Evolutionary conservation across 208 protist species (phyloP).

Genomic region (Crithidia brevicula): DNA sequence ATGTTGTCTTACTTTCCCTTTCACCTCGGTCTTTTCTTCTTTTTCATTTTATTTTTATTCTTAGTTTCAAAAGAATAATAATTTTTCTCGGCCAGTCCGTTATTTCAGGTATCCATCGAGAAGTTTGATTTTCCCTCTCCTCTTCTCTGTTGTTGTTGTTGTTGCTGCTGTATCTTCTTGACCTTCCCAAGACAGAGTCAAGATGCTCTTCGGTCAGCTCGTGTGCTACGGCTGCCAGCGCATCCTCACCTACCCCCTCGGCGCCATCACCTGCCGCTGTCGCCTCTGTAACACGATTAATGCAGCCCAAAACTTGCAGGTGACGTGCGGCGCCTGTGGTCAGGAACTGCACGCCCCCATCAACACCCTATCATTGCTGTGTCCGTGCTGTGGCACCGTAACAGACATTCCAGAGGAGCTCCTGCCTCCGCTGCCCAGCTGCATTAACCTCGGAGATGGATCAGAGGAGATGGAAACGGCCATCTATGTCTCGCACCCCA

Average conservation of each 20-base stretch:
- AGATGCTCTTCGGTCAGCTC: conserved; percentile 67
- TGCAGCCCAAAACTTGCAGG: conserved; percentile 53
- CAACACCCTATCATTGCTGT: conserved; percentile 73
- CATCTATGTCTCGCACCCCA: conserved; percentile 75
- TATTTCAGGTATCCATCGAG: too few species aligned
- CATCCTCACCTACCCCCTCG: conserved; percentile 78
- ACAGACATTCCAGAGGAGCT: conserved; percentile 75
- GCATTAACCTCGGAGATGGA: conserved; percentile 29
- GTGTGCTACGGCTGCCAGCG: conserved; percentile 71
- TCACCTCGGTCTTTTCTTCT: not conserved
- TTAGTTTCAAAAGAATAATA: too few species aligned
- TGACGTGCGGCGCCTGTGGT: conserved; percentile 52
- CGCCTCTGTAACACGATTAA: conserved; percentile 75
- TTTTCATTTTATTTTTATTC: conserved; percentile 26
- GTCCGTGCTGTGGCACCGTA: conserved; percentile 75
- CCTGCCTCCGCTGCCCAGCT: conserved; percentile 59
- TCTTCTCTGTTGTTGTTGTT: conserved; percentile 1
- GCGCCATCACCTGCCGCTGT: conserved; percentile 74
- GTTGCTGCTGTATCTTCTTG: not conserved
- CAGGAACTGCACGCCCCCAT: conserved; percentile 63
- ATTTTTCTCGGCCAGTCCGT: conserved; percentile 14
- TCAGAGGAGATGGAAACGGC: conserved; percentile 28
- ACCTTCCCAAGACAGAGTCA: not conserved
- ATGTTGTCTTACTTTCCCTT: conserved; percentile 12
- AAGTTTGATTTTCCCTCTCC: too few species aligned